Percentiles rank a stretch among this genome's conserved stretches.
Evolutionary conservation across 768 basidiomycete genomes (phyloP).

Genomic region (Cubamyces sp.): DNA sequence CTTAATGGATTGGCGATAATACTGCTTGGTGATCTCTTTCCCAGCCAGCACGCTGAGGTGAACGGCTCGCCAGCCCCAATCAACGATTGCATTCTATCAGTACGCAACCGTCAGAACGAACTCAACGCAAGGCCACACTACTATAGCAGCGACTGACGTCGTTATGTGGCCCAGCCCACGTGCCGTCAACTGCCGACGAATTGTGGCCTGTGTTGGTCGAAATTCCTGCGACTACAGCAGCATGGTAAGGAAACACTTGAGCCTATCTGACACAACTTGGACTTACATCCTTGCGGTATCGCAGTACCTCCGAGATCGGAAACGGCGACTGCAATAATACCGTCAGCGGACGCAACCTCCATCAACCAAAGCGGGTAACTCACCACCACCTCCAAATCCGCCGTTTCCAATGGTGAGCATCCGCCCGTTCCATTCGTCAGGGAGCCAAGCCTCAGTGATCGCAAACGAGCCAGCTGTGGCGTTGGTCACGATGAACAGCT

Average conservation of each 20-base stretch:
- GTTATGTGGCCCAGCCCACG: conserved; percentile 27
- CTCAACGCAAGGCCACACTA: background rate
- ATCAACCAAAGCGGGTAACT: background rate
- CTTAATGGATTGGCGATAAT: conserved; percentile 25
- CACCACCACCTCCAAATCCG: conserved; percentile 31
- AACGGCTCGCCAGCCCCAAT: conserved; percentile 33
- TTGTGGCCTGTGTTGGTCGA: conserved; percentile 29
- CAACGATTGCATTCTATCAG: conserved; percentile 31
- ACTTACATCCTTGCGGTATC: conserved; percentile 26
- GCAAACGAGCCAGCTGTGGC: conserved; percentile 26
- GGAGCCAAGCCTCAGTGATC: conserved; percentile 35
- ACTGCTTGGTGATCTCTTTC: conserved; percentile 33
- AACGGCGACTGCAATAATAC: conserved; percentile 16
- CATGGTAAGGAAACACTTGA: background rate
- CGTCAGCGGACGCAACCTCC: background rate
- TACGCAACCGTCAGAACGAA: background rate
- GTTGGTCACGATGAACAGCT: conserved; percentile 29
- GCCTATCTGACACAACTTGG: background rate
- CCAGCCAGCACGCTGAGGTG: conserved; percentile 30
- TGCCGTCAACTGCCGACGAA: conserved; percentile 5
- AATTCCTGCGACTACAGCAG: conserved; percentile 26
- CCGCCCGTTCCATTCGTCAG: conserved; percentile 34
- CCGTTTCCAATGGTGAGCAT: conserved; percentile 34
- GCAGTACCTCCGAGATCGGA: conserved; percentile 24
- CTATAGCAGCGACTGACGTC: conserved; percentile 12